Evolutionary conservation across 805 yeast genomes (phyloP).

Genomic region (Metschnikowia kunwiensis): DNA sequence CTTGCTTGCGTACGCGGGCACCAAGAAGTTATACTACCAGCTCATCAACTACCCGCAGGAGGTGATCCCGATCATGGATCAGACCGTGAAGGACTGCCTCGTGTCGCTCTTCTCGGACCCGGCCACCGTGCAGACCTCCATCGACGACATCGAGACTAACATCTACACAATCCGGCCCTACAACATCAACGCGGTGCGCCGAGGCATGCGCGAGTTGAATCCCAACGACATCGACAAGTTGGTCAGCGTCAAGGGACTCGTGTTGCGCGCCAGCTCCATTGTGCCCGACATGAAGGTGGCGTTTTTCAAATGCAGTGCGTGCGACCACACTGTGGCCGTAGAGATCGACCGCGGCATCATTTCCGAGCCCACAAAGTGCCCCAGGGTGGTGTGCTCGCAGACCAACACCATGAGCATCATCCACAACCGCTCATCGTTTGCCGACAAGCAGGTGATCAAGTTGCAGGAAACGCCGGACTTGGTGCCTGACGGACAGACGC

Average conservation of each 20-base stretch:
- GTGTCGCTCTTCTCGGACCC: constrained; percentile 50
- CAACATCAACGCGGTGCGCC: constrained; percentile 62
- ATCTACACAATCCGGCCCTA: constrained; percentile 87
- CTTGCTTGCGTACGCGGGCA: constrained; percentile 67
- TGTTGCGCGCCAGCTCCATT: constrained; percentile 81
- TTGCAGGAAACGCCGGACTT: constrained; percentile 94
- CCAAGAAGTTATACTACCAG: constrained; percentile 80
- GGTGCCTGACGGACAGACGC: constrained; percentile 98
- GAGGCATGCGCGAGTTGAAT: constrained; percentile 88
- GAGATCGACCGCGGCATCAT: constrained; percentile 94
- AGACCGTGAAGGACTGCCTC: constrained; percentile 86
- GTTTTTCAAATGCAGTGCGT: constrained; percentile 90
- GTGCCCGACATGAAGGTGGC: constrained; percentile 98
- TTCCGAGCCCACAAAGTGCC: constrained; percentile 89
- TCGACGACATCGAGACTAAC: constrained; percentile 74
- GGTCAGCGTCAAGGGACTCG: constrained; percentile 87
- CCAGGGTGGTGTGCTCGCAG: constrained; percentile 81
- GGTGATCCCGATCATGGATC: constrained; percentile 97
- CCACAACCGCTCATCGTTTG: constrained; percentile 89
- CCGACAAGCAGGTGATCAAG: constrained; percentile 92
- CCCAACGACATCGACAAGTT: constrained; percentile 94
- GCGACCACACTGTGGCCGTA: constrained; percentile 88
- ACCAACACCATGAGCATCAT: constrained; percentile 83
- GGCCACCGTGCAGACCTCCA: constrained; percentile 24
- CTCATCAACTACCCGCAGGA: constrained; percentile 93